These are phyloP conservation scores for Calonectria pauciramosa DNA, from an alignment of 2,329 filamentous ascomycete species.

Conservation along the genomic window DNA sequence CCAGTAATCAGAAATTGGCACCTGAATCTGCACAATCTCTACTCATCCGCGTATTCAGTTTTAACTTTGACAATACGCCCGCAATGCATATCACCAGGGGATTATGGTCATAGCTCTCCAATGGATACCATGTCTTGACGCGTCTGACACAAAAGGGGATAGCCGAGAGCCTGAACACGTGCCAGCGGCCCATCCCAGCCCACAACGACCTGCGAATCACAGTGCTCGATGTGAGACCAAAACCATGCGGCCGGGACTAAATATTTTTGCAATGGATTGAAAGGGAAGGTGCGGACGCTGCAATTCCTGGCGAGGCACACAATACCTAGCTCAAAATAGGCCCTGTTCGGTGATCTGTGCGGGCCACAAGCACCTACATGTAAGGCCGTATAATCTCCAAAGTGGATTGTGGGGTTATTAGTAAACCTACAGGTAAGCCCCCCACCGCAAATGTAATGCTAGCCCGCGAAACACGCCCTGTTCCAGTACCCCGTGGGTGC, in stretches of 20 bases:
- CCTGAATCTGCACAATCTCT: not conserved
- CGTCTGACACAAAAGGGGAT: not conserved
- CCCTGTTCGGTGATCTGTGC: not conserved
- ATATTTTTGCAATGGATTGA: not conserved
- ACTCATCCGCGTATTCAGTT: not conserved
- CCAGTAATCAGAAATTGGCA: not conserved
- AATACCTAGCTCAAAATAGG: not conserved
- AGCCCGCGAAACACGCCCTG: not conserved
- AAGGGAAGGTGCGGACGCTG: not conserved
- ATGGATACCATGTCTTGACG: not conserved
- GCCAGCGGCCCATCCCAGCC: no score
- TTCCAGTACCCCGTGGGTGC: not conserved
- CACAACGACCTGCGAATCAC: not conserved
- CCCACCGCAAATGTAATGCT: not conserved
- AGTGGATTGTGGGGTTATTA: not conserved
- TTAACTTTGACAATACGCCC: not conserved
- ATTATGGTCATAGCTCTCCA: not conserved
- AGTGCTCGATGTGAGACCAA: not conserved
- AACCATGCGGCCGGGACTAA: not conserved
- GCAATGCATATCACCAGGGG: not conserved
- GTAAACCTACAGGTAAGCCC: not conserved
- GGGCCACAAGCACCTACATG: not conserved
- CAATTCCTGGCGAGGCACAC: not conserved
- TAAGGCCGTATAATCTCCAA: not conserved
- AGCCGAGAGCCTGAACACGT: not conserved